Conservation (phyloP, 805 yeast species). For the Saccharomycopsis babjevae region DNA sequence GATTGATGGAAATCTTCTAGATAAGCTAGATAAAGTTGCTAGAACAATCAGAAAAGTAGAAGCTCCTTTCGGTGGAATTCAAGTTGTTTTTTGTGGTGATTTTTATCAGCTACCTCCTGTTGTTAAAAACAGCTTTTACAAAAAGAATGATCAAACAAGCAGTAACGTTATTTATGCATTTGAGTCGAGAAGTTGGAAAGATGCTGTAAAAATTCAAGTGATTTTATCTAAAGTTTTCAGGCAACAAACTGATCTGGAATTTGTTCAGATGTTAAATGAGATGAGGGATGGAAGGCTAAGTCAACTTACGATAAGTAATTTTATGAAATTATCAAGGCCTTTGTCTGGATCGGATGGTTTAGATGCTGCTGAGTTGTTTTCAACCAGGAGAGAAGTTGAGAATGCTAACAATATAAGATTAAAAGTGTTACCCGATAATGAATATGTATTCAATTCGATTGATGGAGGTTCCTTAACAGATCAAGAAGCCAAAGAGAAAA, state of each 20-base stretch:
- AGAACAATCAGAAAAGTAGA: slow-evolving; percentile 35
- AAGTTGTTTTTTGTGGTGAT: slow-evolving; percentile 74
- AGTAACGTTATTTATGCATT: slow-evolving; percentile 45
- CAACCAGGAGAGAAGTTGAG: slow-evolving; percentile 67
- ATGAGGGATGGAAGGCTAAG: slow-evolving; percentile 56
- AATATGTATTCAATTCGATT: slow-evolving; percentile 35
- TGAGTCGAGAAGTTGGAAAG: slow-evolving; percentile 53
- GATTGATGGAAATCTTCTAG: slow-evolving; percentile 62
- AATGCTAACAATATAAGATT: slow-evolving; percentile 48
- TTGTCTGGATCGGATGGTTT: slow-evolving; percentile 47
- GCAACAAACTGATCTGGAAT: slow-evolving; percentile 62
- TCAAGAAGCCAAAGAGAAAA: slow-evolving; percentile 10
- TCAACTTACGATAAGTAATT: slow-evolving; percentile 37
- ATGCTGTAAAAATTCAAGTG: slow-evolving; percentile 45
- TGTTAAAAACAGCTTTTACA: slow-evolving; percentile 22
- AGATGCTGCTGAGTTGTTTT: slow-evolving; percentile 63
- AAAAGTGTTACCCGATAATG: slow-evolving; percentile 33
- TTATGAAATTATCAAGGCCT: slow-evolving; percentile 40
- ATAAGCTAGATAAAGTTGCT: slow-evolving; percentile 55
- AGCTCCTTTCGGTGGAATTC: slow-evolving; percentile 73
- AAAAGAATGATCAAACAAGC: slow-evolving; percentile 21
- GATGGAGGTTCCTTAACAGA: slow-evolving; percentile 29
- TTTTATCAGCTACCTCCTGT: slow-evolving; percentile 80
- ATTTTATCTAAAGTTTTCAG: slow-evolving; percentile 59
- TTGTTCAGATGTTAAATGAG: slow-evolving; percentile 66